A percentile compares a stretch with the other conserved stretches of the same genome.
phyloP scores from a whole-genome alignment of 129 eudicot species.

The Tanacetum coccineum region DNA sequence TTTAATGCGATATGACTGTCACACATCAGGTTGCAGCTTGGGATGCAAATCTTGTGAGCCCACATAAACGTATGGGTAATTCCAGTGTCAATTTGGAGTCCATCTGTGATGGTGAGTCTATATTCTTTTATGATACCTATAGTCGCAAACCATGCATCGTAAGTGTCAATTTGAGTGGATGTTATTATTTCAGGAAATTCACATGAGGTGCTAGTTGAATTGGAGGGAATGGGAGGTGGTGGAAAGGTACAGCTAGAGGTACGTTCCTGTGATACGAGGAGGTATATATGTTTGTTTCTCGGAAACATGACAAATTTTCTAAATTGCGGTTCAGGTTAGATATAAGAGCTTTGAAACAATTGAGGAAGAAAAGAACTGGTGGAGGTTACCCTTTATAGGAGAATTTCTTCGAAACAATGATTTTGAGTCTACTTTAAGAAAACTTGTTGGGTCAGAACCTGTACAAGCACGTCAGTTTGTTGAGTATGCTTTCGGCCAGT shows the following conservation, averaged over 20 bases:
- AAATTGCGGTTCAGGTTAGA: conserved; percentile 48
- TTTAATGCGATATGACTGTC: conserved; percentile 11
- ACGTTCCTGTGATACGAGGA: conserved; percentile 7
- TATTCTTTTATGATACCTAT: conserved; percentile 12
- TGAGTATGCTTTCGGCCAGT: conserved; percentile 83
- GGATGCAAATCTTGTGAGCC: conserved; percentile 98
- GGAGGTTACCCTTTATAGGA: conserved; percentile 75
- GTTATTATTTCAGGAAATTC: conserved; percentile 72
- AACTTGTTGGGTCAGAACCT: conserved; percentile 74
- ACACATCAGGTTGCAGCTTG: conserved; percentile 81
- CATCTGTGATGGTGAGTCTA: conserved; percentile 78
- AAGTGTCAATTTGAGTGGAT: too few relatives aligned
- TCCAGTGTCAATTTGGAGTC: conserved; percentile 53
- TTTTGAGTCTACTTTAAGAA: conserved; percentile 70
- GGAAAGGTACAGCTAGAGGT: conserved; percentile 94
- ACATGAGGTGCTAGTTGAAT: conserved; percentile 81
- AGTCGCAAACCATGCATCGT: not conserved
- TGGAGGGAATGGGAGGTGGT: conserved; percentile 99
- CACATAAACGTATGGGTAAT: conserved; percentile 99
- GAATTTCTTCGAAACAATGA: conserved; percentile 72
- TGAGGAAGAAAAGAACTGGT: conserved; percentile 72
- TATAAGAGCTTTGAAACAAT: conserved; percentile 79
- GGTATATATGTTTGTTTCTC: too few relatives aligned
- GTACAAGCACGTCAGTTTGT: conserved; percentile 97
- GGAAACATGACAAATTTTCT: not conserved